phyloP scores from a whole-genome alignment of 2,329 filamentous ascomycete genomes.

The Calonectria leucothoes region DNA sequence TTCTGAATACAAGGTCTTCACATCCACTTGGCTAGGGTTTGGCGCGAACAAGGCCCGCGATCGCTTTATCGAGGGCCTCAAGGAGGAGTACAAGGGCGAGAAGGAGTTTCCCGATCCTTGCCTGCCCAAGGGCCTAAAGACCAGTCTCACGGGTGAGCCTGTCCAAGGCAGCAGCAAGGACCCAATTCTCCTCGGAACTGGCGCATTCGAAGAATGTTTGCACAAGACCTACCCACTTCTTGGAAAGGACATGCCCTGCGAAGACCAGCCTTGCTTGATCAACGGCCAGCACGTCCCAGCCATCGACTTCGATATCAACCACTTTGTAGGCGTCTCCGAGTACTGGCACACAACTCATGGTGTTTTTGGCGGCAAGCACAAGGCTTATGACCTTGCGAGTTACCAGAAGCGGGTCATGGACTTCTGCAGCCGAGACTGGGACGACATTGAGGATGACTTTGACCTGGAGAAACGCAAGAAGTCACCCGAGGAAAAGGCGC shows the following conservation, averaged over 20 bases:
- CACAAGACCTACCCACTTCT: slow-evolving; percentile 85
- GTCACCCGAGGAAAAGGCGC: slow-evolving; percentile 79
- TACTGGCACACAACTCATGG: slow-evolving; percentile 99
- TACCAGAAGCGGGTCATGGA: slow-evolving; percentile 88
- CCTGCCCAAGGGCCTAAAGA: slow-evolving; percentile 81
- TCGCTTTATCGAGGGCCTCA: slow-evolving; percentile 83
- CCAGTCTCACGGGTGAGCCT: slow-evolving; percentile 76
- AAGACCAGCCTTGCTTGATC: slow-evolving; percentile 86
- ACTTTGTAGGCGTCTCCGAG: slow-evolving; percentile 97
- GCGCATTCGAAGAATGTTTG: slow-evolving; percentile 87
- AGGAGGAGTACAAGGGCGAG: slow-evolving; percentile 70
- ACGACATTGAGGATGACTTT: slow-evolving; percentile 76
- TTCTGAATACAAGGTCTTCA: slow-evolving; percentile 89
- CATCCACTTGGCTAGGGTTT: slow-evolving; percentile 96
- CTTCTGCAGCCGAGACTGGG: slow-evolving; percentile 89
- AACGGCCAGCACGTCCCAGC: slow-evolving; percentile 93
- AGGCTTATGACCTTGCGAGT: slow-evolving; percentile 88
- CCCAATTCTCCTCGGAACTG: slow-evolving; percentile 80
- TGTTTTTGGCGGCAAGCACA: slow-evolving; percentile 83
- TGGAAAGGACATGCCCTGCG: slow-evolving; percentile 88
- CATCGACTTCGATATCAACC: slow-evolving; percentile 97
- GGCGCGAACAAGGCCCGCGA: slow-evolving; percentile 94
- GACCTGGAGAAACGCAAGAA: slow-evolving; percentile 75
- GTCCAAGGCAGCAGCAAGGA: slow-evolving; percentile 55
- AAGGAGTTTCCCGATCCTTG: slow-evolving; percentile 90